phyloP scores from a whole-genome alignment of 2,329 filamentous ascomycete species.

The Colletotrichum shisoi region DNA sequence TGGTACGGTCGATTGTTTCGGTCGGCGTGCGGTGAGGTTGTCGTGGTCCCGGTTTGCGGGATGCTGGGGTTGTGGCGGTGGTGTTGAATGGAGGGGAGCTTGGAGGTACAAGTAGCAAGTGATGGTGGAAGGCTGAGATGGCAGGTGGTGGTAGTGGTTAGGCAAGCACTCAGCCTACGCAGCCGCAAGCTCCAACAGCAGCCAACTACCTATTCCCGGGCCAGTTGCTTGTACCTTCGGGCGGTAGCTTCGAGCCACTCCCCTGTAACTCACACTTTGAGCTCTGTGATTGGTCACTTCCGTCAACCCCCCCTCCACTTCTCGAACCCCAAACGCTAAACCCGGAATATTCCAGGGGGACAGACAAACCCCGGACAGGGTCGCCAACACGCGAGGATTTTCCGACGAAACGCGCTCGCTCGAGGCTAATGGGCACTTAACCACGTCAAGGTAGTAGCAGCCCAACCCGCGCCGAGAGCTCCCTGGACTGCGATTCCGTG shows the following conservation, averaged over 20 bases:
- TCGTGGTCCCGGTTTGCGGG: conserved; percentile 24
- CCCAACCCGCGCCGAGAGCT: conserved; percentile 19
- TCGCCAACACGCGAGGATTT: conserved; percentile 37
- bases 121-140: conserved; percentile 33
- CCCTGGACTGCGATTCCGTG: conserved; percentile 13
- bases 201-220: conserved; percentile 10
- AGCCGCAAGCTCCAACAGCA: conserved; percentile 41
- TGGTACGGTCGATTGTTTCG: conserved; percentile 10
- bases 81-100: conserved; percentile 34
- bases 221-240: not conserved
- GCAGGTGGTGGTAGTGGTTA: conserved; percentile 39
- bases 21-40: conserved; percentile 14
- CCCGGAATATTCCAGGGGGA: conserved; percentile 37
- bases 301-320: conserved; percentile 8
- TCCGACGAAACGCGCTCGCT: conserved; percentile 36
- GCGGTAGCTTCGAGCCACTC: not conserved
- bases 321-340: conserved; percentile 11
- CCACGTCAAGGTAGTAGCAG: conserved; percentile 18
- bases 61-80: conserved; percentile 18
- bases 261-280: conserved; percentile 7
- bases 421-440: conserved; percentile 31
- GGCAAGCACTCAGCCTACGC: conserved; percentile 54
- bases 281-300: conserved; percentile 27
- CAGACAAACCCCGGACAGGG: conserved; percentile 17
- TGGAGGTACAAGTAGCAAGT: conserved; percentile 38